Percentiles rank a stretch among this genome's conserved stretches.
Conservation (phyloP, 257 asterid species). For the Nicotiana knightiana region DNA sequence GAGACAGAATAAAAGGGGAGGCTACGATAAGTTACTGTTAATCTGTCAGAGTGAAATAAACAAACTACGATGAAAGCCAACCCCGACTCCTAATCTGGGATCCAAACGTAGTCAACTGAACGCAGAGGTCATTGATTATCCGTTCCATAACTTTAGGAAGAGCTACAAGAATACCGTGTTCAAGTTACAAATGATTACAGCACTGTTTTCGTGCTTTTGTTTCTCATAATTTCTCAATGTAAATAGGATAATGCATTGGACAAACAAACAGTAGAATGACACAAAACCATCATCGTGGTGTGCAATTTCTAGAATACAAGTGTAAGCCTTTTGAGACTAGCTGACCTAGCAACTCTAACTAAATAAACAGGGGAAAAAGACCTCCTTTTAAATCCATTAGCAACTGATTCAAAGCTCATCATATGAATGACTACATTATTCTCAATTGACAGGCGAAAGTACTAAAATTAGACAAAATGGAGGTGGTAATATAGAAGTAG, state of each 20-base stretch:
- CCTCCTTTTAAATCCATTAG: background rate
- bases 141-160: background rate
- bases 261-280: background rate
- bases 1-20: background rate
- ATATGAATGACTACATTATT: background rate
- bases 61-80: background rate
- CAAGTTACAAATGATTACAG: background rate
- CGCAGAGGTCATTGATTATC: background rate
- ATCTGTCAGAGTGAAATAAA: background rate
- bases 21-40: background rate
- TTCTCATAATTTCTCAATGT: background rate
- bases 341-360: background rate
- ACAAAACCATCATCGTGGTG: too few relatives aligned
- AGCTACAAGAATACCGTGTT: background rate
- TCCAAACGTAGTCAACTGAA: background rate
- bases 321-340: too few relatives aligned
- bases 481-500: background rate
- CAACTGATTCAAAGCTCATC: background rate
- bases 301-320: too few relatives aligned
- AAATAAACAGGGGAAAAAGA: background rate
- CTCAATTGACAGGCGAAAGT: conserved; percentile 15
- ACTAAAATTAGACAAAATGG: background rate
- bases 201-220: background rate
- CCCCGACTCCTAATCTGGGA: background rate
- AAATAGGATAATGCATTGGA: background rate